phyloP scores from a whole-genome alignment of 192 early-diverging fungal genomes.

The Phlyctochytrium bullatum region DNA sequence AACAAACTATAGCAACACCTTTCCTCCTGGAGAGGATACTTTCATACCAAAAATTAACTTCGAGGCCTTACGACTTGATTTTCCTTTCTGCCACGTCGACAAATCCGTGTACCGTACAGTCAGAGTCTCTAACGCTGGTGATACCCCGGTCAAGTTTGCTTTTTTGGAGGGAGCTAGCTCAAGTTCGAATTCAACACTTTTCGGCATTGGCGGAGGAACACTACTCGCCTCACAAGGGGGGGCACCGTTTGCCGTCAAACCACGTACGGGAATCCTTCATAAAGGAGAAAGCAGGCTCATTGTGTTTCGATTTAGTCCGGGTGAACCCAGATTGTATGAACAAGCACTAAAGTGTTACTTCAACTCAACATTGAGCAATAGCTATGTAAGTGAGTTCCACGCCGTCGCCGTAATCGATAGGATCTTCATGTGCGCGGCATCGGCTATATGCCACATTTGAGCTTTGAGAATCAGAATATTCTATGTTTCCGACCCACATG shows the following conservation, averaged over 20 bases:
- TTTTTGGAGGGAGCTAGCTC: slow-evolving; percentile 34
- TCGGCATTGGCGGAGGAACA: slow-evolving; percentile 38
- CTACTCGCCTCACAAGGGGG: slow-evolving; percentile 33
- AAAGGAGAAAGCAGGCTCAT: slow-evolving; percentile 48
- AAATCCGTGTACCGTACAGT: slow-evolving; percentile 51
- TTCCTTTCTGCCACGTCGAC: slow-evolving; percentile 52
- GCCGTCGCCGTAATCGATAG: slow-evolving; percentile 16
- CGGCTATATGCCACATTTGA: slow-evolving; percentile 45
- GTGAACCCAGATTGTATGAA: slow-evolving; percentile 45
- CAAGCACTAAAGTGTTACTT: slow-evolving; percentile 53
- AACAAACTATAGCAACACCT: slow-evolving; percentile 45
- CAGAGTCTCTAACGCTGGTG: slow-evolving; percentile 48
- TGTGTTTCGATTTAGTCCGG: slow-evolving; percentile 52
- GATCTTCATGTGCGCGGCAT: slow-evolving; percentile 45
- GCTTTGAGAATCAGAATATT: slow-evolving; percentile 43
- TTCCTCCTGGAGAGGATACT: slow-evolving; percentile 45
- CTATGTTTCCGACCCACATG: slow-evolving; percentile 52
- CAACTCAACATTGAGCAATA: slow-evolving; percentile 35
- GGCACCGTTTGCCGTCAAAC: slow-evolving; percentile 49
- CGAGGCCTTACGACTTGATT: slow-evolving; percentile 39
- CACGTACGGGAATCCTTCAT: slow-evolving; percentile 43
- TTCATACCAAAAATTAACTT: slow-evolving; percentile 59
- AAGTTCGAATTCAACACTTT: neutral
- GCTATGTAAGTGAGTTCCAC: slow-evolving; percentile 26
- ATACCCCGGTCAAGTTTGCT: slow-evolving; percentile 54